phyloP scores from a whole-genome alignment of 805 yeast genomes.

The Torulaspora gathmanii region DNA sequence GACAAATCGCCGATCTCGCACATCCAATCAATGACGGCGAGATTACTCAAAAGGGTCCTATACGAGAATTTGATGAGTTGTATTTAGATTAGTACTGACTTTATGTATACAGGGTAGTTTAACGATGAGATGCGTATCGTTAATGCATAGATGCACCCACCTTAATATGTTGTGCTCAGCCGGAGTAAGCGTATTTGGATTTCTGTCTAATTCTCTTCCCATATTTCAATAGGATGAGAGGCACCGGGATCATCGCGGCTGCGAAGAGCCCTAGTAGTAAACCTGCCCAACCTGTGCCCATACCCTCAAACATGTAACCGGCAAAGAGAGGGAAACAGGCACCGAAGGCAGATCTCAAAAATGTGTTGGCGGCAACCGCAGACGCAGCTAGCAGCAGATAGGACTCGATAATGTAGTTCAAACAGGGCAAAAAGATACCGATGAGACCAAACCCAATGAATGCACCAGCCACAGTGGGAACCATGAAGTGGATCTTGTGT shows the following conservation, averaged over 20 bases:
- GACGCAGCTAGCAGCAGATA: constrained; percentile 72
- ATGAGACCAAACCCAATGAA: constrained; percentile 66
- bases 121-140: not conserved
- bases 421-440: constrained; percentile 60
- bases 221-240: constrained; percentile 56
- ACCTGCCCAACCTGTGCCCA: constrained; percentile 80
- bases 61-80: too few species aligned
- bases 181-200: constrained; percentile 51
- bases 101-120: not conserved
- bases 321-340: constrained; percentile 73
- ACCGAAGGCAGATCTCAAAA: constrained; percentile 63
- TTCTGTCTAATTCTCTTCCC: constrained; percentile 53
- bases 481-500: constrained; percentile 70
- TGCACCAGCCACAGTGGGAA: constrained; percentile 63
- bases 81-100: not conserved
- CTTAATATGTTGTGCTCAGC: not conserved
- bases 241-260: constrained; percentile 57
- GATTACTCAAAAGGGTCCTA: not conserved
- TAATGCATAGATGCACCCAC: not conserved
- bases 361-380: constrained; percentile 69
- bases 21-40: not conserved
- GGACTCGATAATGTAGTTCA: constrained; percentile 69
- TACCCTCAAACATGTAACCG: constrained; percentile 57
- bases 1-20: constrained; percentile 2
- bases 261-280: constrained; percentile 62